A percentile compares a stretch with the other conserved stretches of the same genome.
Conservation (phyloP, 805 yeast species). For the Yarrowia bubula region DNA sequence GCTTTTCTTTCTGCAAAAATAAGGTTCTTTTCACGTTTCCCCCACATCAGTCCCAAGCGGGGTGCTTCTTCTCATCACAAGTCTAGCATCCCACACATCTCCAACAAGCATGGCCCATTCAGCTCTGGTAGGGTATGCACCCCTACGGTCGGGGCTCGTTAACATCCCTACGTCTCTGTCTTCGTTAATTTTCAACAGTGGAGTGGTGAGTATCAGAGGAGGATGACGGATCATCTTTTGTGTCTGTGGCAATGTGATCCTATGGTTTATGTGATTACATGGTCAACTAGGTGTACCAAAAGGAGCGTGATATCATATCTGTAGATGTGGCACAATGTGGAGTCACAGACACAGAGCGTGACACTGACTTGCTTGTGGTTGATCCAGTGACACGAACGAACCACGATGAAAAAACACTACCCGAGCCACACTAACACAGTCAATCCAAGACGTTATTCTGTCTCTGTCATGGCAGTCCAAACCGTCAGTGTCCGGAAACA, state of each 20-base stretch:
- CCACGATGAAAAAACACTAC: background rate
- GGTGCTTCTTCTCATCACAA: slow-evolving; percentile 1
- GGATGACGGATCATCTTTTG: slow-evolving; percentile 29
- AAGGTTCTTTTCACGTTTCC: slow-evolving; percentile 20
- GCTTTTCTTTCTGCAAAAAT: background rate
- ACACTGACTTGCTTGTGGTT: background rate
- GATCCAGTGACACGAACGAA: background rate
- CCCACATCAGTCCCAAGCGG: slow-evolving; percentile 22
- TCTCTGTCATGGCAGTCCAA: slow-evolving; percentile 43
- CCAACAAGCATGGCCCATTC: slow-evolving; percentile 33
- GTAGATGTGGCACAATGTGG: too few species aligned
- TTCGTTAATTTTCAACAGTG: slow-evolving; percentile 49
- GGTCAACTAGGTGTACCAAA: background rate
- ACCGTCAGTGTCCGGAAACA: slow-evolving; percentile 33
- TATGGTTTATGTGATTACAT: background rate
- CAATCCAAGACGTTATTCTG: slow-evolving; percentile 57
- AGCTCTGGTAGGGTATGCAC: slow-evolving; percentile 40
- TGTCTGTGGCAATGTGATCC: background rate
- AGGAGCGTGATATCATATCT: too few species aligned
- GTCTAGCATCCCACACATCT: background rate
- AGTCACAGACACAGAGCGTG: too few species aligned
- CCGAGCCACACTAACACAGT: background rate
- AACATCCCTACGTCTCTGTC: slow-evolving; percentile 54
- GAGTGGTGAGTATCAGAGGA: slow-evolving; percentile 43
- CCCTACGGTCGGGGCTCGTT: slow-evolving; percentile 50